phyloP scores from a whole-genome alignment of 148 eudicot genomes.

The Chenopodium formosanum region DNA sequence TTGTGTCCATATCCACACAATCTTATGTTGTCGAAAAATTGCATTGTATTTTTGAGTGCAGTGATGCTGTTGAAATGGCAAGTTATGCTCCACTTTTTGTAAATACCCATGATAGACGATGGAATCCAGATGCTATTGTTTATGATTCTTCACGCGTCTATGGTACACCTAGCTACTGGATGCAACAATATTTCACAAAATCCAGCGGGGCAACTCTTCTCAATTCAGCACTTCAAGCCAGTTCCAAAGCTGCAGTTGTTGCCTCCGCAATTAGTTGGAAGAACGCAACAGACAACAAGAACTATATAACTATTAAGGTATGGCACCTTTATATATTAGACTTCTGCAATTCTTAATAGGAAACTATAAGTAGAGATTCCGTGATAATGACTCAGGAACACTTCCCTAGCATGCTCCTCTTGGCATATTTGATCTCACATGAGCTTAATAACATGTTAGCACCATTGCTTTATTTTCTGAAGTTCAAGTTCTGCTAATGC shows the following conservation, averaged over 20 bases:
- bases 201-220: slow-evolving; percentile 83
- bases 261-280: slow-evolving; percentile 84
- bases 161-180: slow-evolving; percentile 97
- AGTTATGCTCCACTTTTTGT: slow-evolving; percentile 93
- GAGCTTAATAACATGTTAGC: not conserved
- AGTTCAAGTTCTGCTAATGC: not conserved
- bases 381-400: not conserved
- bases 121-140: slow-evolving; percentile 91
- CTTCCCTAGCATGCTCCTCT: not conserved
- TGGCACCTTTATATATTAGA: not conserved
- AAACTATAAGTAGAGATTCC: not conserved
- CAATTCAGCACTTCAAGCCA: slow-evolving; percentile 42
- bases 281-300: slow-evolving; percentile 33
- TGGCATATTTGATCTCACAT: not conserved
- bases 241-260: slow-evolving; percentile 44
- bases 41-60: slow-evolving; percentile 38
- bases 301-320: slow-evolving; percentile 79
- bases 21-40: slow-evolving; percentile 9
- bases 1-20: not conserved
- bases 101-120: slow-evolving; percentile 66
- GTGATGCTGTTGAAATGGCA: slow-evolving; percentile 86
- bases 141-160: slow-evolving; percentile 65
- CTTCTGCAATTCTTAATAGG: not conserved
- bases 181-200: slow-evolving; percentile 71
- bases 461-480: not conserved